Conservation (phyloP, 2,329 filamentous ascomycete genomes). For the Herpotrichia juniperi region DNA sequence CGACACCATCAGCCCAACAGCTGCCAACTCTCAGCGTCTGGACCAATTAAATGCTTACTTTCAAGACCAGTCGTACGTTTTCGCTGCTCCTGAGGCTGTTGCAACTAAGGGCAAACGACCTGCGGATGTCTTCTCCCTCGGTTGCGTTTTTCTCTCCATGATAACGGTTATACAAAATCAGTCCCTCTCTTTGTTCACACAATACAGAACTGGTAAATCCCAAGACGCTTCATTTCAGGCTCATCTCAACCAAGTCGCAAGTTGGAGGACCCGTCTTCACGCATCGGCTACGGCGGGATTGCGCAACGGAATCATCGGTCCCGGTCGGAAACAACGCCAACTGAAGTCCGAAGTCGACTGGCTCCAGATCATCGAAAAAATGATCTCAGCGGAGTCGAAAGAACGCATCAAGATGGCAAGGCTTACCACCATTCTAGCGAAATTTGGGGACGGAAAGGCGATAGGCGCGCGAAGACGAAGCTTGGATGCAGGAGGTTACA, state of each 20-base stretch:
- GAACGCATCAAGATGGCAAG: constrained; percentile 42
- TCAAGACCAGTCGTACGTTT: constrained; percentile 44
- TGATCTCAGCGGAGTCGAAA: constrained; percentile 39
- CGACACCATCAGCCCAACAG: constrained; percentile 36
- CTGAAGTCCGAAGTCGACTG: constrained; percentile 40
- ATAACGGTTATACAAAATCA: constrained; percentile 46
- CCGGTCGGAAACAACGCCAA: constrained; percentile 38
- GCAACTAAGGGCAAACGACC: constrained; percentile 43
- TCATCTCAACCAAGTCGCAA: constrained; percentile 44
- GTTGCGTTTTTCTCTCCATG: constrained; percentile 49
- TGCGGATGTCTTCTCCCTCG: constrained; percentile 47
- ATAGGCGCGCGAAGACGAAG: constrained; percentile 38
- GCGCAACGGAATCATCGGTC: constrained; percentile 33
- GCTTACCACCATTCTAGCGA: constrained; percentile 29
- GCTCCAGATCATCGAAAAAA: constrained; percentile 44
- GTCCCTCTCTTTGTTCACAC: constrained; percentile 38
- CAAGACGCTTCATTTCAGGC: constrained; percentile 48
- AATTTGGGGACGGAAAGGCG: constrained; percentile 34
- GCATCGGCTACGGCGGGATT: constrained; percentile 38
- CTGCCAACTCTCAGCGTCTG: constrained; percentile 30
- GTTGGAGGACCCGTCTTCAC: constrained; percentile 39
- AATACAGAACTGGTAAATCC: constrained; percentile 40
- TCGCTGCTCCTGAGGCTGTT: constrained; percentile 47
- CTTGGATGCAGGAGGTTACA: constrained; percentile 41
- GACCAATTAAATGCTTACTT: constrained; percentile 40